Base-by-base conservation (phyloP, 805 yeast species). In the Alloascoidea hylecoeti region DNA sequence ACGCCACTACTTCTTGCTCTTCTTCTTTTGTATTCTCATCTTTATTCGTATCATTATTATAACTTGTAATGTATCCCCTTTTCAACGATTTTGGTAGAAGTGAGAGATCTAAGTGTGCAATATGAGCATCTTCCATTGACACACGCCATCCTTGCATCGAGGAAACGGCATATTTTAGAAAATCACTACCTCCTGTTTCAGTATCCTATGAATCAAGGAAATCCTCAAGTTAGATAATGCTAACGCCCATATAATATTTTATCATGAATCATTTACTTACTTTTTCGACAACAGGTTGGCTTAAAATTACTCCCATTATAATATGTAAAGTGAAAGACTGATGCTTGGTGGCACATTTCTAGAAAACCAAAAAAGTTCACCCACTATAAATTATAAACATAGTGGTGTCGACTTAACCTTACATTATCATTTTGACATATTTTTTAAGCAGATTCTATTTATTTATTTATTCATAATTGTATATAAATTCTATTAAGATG, bases 71-170 rank as follows among this genome's bases (percentile, higher is more conserved):
- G 28, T 46, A 49, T 5, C 45, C 53, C 15, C 49, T 45, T 14
- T n/a, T n/a, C 50, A 16, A 44, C 49, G 28, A 46, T 49, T 18
- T 56, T 54, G 33, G n/a, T n/a, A n/a, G n/a, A n/a, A 52, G 49
- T 39, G 48, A 50, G 37, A 75, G 49, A 49, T 69, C 62, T 46
- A 78, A 63, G 18, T 75, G 59, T 4, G 83, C 74, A 37, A 86
- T 74, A 58, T 89, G 98, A 4, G 96, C 78, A 60, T 89, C 98
- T 57, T 89, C 98, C 98, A 89, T 89, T 42, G 83, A 74, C 54
- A 85, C 78, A 62, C 98, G 77, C 98, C 98, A 89, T n/a, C 98
- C 98, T 63, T 92, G 98, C 98, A 92, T 92, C 43, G 89, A 78
- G 18, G 95, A 84, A 39, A 88, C 65, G 34, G 95, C 97, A 55